A percentile compares a stretch with the other conserved stretches of the same genome.
These are phyloP conservation scores for Triticum dicoccoides DNA, from an alignment of 176 grass and related monocot species.

Conservation along the genomic window DNA sequence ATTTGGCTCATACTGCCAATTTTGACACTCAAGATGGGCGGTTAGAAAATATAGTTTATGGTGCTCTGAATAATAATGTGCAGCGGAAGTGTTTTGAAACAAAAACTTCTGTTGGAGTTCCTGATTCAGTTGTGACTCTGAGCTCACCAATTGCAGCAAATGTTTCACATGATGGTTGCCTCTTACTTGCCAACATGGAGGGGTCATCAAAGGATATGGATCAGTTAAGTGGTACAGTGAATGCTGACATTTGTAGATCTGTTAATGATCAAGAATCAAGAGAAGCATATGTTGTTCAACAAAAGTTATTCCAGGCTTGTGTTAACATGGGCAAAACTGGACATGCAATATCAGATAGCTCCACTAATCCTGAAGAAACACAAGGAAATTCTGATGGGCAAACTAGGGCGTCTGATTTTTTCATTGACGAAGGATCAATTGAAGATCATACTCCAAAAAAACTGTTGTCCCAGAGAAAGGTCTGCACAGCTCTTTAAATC, in stretches of 20 bases:
- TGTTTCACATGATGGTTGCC: constrained; percentile 19
- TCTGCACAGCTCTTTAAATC: constrained; percentile 9
- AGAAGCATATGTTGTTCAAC: constrained; percentile 11
- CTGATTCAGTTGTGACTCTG: constrained; percentile 6
- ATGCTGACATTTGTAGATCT: constrained; percentile 12
- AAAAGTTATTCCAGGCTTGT: constrained; percentile 3
- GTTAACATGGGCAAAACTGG: constrained; percentile 8
- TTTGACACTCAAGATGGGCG: constrained; percentile 40
- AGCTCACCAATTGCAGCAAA: neutral
- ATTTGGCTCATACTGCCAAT: constrained; percentile 26
- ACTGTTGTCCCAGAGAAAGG: constrained; percentile 55
- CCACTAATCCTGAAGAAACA: constrained; percentile 10
- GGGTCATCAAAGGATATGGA: constrained; percentile 19
- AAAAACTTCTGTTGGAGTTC: constrained; percentile 17
- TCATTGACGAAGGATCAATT: constrained; percentile 26
- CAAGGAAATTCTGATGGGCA: constrained; percentile 18
- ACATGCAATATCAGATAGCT: constrained; percentile 15
- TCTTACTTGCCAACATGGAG: constrained; percentile 10
- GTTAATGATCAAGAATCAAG: constrained; percentile 21
- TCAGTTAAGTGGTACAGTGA: constrained; percentile 24
- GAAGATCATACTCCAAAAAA: constrained; percentile 39
- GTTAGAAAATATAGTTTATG: constrained; percentile 60
- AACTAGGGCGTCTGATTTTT: neutral
- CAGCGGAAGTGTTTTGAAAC: constrained; percentile 24
- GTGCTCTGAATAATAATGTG: constrained; percentile 45